A percentile compares a stretch with the other conserved stretches of the same genome.
Evolutionary conservation across 1,139 yeast genomes (phyloP).

Genomic region (Pneumocystis wakefieldiae): DNA sequence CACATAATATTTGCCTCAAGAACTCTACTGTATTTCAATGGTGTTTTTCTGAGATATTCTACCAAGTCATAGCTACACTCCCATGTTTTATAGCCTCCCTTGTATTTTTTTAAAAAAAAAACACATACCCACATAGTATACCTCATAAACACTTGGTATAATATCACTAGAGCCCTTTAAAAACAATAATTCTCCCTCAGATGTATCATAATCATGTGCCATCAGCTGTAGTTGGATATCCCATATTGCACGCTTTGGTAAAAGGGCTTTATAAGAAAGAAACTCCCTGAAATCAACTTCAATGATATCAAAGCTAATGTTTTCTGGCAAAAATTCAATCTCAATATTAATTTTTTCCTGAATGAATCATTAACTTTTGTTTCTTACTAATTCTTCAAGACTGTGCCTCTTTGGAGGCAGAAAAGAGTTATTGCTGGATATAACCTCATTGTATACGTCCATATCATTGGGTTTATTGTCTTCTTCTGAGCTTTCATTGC

Average conservation of each 20-base stretch:
- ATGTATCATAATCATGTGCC: neutral
- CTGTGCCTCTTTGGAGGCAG: neutral
- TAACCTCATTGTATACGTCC: neutral
- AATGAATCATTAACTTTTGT: neutral
- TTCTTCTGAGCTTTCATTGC: no score
- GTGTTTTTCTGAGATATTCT: neutral
- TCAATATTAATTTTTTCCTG: neutral
- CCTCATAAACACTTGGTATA: neutral
- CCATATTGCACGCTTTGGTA: neutral
- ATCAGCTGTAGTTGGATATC: slow-evolving; percentile 1
- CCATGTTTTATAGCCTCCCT: slow-evolving; percentile 3
- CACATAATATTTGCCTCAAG: neutral
- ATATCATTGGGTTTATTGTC: neutral
- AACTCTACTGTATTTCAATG: neutral
- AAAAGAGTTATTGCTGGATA: neutral
- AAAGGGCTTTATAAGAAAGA: neutral
- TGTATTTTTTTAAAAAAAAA: neutral
- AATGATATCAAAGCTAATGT: neutral
- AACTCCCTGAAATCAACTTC: neutral
- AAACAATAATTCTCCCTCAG: neutral
- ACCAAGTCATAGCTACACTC: neutral
- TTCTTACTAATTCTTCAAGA: neutral
- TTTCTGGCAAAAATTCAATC: neutral
- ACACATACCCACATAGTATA: neutral
- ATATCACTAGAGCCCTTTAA: neutral